Percentiles rank a stretch among this genome's conserved stretches.
These are phyloP conservation scores for Clonostachys rosea DNA, from an alignment of 2,329 filamentous ascomycete species.

Conservation along the genomic window DNA sequence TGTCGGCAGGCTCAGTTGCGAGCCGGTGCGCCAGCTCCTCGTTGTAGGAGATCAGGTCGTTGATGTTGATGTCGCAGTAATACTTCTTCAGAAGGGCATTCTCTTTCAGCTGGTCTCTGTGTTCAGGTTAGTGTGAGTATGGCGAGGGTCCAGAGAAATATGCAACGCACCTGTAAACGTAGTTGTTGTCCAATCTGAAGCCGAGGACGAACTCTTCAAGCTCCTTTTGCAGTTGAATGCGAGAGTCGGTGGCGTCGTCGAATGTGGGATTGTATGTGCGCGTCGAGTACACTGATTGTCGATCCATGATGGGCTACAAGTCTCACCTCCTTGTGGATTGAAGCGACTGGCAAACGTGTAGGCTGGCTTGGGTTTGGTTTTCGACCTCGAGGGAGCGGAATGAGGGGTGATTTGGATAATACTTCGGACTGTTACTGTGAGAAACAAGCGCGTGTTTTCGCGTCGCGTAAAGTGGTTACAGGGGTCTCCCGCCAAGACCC, in stretches of 20 bases:
- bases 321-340: not conserved
- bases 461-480: constrained; percentile 1
- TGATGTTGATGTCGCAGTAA: constrained; percentile 94
- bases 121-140: constrained; percentile 5
- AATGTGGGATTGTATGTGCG: constrained; percentile 71
- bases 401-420: not conserved
- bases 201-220: constrained; percentile 89
- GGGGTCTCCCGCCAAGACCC: too few species aligned
- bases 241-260: constrained; percentile 63
- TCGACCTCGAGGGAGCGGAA: not conserved
- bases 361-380: not conserved
- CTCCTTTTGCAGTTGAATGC: constrained; percentile 69
- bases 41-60: constrained; percentile 92
- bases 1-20: constrained; percentile 83
- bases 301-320: constrained; percentile 60
- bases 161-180: constrained; percentile 77
- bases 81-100: constrained; percentile 93
- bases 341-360: too few species aligned
- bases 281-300: constrained; percentile 79
- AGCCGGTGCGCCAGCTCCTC: constrained; percentile 90
- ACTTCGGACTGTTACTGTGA: not conserved
- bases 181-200: constrained; percentile 90
- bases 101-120: constrained; percentile 88
- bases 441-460: not conserved
- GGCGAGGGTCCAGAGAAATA: not conserved